Base-by-base conservation (phyloP, 2,329 filamentous ascomycete genomes). In the Trichophyton simii region DNA sequence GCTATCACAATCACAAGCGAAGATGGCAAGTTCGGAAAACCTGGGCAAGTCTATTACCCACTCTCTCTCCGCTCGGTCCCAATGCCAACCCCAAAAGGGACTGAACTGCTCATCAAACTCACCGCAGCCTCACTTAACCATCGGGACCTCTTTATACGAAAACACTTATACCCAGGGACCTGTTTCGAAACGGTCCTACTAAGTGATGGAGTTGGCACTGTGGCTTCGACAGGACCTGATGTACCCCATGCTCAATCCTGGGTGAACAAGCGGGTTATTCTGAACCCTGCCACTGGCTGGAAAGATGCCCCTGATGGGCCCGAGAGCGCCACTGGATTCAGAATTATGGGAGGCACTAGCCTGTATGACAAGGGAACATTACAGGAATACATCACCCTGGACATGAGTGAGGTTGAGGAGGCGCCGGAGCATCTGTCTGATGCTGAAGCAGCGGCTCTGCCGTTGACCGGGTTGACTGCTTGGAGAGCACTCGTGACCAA, bases 61-160 rank as follows among this genome's bases (percentile, higher is more conserved):
- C 70, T 77, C 46, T 67, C 70, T n/a, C 67, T 88, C 60, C 83
- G 83, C 64, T 77, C 84, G 38, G 75, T 87, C 15, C 80, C 86
- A 61, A 79, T 80, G 65, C 87, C 87, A 28, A 78, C 77, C 1
- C 87, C 87, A 0, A 81, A 83, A 28, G 81, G 82, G 15, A 79
- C 79, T 64, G 82, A 96, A 72, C 78, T 96, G 66, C 79, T 95
- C 5, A 78, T 97, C 64, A 84, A 83, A 69, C 79, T 97, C 70
- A 82, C 83, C 41, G 88, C 91, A 59, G 88, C 87, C 0, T 87
- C 92, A 13, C 84, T 97, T 58, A 97, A 97, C 78, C 94, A 97
- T 78, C 88, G 91, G 68, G 94, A 97, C 74, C 84, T 95, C 67
- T 97, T 96, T 78, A 88, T 95, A 75, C 88, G 92, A 60, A 91